Conservation (phyloP, 768 basidiomycete species). For the Mycena galericulata region DNA sequence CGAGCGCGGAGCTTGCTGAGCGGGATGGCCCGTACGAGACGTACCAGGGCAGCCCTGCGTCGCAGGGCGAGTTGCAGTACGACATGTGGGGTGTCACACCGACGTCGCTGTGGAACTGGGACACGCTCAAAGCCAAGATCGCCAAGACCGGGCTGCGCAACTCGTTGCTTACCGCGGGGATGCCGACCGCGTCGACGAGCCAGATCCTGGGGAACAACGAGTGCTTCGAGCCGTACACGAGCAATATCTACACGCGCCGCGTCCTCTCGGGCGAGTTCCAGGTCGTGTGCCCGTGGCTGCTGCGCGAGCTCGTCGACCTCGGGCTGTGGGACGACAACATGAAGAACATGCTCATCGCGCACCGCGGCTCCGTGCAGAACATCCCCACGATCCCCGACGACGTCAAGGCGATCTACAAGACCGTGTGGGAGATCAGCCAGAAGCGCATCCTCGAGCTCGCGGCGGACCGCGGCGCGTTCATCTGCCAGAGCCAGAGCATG, state of each 20-base stretch:
- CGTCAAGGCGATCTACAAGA: constrained; percentile 88
- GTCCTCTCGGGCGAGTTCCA: constrained; percentile 91
- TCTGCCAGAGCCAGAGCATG: constrained; percentile 84
- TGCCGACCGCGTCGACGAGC: constrained; percentile 88
- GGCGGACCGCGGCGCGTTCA: constrained; percentile 87
- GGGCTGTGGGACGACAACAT: constrained; percentile 75
- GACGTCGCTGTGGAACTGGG: constrained; percentile 80
- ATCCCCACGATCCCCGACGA: constrained; percentile 77
- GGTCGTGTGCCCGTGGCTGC: constrained; percentile 86
- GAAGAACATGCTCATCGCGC: constrained; percentile 37
- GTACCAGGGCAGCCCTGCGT: constrained; percentile 78
- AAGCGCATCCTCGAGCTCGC: constrained; percentile 86
- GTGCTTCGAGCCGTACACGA: constrained; percentile 90
- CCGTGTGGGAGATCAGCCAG: constrained; percentile 89
- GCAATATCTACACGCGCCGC: constrained; percentile 88
- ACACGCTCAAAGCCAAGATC: constrained; percentile 75
- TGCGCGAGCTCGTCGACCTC: constrained; percentile 82
- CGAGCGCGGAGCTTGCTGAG: constrained; percentile 77
- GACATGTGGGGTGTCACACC: constrained; percentile 85
- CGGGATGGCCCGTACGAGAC: constrained; percentile 73
- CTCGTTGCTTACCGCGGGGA: constrained; percentile 83
- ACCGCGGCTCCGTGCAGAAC: constrained; percentile 55
- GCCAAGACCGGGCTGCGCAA: constrained; percentile 77
- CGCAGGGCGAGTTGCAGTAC: constrained; percentile 76
- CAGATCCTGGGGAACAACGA: constrained; percentile 90